Percentiles rank a stretch among this genome's conserved stretches.
Evolutionary conservation across 2,329 filamentous ascomycete genomes (phyloP).

Genomic region (Diaporthe humulicola): DNA sequence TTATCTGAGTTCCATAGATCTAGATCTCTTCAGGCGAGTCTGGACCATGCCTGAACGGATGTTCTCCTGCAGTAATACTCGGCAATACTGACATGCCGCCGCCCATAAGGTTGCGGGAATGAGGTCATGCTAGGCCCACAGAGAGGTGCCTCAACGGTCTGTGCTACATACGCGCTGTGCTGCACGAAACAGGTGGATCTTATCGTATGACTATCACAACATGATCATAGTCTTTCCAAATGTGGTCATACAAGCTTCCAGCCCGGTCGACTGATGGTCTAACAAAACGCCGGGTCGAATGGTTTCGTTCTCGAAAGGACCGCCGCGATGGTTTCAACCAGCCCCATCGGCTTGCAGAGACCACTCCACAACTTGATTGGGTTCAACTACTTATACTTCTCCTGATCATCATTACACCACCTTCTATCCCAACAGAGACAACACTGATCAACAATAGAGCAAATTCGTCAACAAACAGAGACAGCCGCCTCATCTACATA

Average conservation of each 20-base stretch:
- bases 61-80: slow-evolving; percentile 17
- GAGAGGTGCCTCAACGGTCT: slow-evolving; percentile 18
- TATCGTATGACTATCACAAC: slow-evolving; percentile 28
- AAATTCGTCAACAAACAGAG: neutral
- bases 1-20: neutral
- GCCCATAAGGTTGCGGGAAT: slow-evolving; percentile 9
- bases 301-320: slow-evolving; percentile 18
- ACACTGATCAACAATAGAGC: neutral
- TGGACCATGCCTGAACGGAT: neutral
- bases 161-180: slow-evolving; percentile 27
- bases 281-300: slow-evolving; percentile 13
- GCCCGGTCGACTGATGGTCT: slow-evolving; percentile 7
- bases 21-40: neutral
- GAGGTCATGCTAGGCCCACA: slow-evolving; percentile 23
- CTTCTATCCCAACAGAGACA: neutral
- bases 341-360: slow-evolving; percentile 1
- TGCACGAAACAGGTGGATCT: slow-evolving; percentile 24
- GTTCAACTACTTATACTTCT: slow-evolving; percentile 14
- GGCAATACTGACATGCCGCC: slow-evolving; percentile 19
- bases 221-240: slow-evolving; percentile 11
- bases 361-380: neutral
- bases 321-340: slow-evolving; percentile 17
- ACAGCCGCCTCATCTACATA: neutral
- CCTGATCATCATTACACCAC: neutral
- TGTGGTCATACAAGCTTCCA: slow-evolving; percentile 27